These are phyloP conservation scores for Echinosophora koreensis DNA, from an alignment of 306 rosid species.

Conservation along the genomic window DNA sequence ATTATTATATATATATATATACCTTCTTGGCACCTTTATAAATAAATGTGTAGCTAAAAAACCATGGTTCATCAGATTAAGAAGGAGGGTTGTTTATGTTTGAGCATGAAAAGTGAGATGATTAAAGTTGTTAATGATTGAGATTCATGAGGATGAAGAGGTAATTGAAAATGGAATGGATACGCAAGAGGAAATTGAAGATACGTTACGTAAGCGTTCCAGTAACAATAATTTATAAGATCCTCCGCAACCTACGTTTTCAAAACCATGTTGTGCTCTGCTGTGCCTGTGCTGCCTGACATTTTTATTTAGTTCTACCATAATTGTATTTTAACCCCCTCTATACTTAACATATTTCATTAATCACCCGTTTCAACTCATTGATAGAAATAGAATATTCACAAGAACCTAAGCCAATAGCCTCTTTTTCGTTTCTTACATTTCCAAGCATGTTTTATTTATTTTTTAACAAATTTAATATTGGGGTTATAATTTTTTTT, in stretches of 20 bases:
- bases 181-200: conserved; percentile 24
- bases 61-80: conserved; percentile 13
- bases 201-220: conserved; percentile 52
- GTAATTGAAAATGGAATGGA: neutral
- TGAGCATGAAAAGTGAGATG: neutral
- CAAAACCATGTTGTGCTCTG: neutral
- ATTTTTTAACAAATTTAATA: no score
- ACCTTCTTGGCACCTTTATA: conserved; percentile 57
- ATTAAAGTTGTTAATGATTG: neutral
- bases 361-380: neutral
- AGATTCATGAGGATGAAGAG: neutral
- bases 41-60: conserved; percentile 34
- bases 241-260: conserved; percentile 50
- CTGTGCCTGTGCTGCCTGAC: neutral
- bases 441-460: no score
- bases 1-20: neutral
- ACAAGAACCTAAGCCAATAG: conserved; percentile 13
- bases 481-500: no score
- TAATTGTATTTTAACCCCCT: neutral
- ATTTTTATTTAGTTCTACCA: neutral
- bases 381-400: neutral
- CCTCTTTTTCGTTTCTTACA: neutral
- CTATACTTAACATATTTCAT: neutral
- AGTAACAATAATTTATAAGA: conserved; percentile 25
- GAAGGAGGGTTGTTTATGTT: neutral